phyloP scores from a whole-genome alignment of 768 basidiomycete species.

The Lactarius psammicola region DNA sequence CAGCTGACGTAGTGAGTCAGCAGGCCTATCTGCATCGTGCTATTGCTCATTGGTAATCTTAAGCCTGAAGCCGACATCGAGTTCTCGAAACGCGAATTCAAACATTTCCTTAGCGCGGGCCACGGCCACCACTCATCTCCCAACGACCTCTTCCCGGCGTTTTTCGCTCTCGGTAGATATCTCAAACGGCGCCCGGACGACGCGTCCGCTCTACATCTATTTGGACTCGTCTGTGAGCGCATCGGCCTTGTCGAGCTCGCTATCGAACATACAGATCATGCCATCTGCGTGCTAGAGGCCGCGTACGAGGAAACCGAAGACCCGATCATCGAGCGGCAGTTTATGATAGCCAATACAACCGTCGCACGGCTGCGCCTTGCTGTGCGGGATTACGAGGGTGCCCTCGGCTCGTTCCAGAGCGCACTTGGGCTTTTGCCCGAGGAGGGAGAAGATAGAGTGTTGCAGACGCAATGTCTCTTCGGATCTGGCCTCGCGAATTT shows the following conservation, averaged over 20 bases:
- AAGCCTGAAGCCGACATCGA: constrained; percentile 84
- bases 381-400: constrained; percentile 52
- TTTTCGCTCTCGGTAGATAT: constrained; percentile 80
- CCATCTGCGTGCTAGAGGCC: constrained; percentile 75
- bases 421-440: constrained; percentile 67
- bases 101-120: constrained; percentile 34
- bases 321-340: constrained; percentile 69
- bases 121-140: constrained; percentile 30
- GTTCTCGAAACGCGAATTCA: constrained; percentile 62
- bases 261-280: constrained; percentile 52
- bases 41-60: constrained; percentile 24
- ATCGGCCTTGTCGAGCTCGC: constrained; percentile 69
- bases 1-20: constrained; percentile 53
- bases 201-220: constrained; percentile 75
- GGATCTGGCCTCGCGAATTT: constrained; percentile 73
- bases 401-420: constrained; percentile 68
- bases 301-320: constrained; percentile 89
- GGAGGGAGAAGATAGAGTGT: constrained; percentile 37
- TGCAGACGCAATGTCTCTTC: constrained; percentile 65
- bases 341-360: constrained; percentile 77
- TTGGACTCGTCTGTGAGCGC: constrained; percentile 81
- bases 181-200: constrained; percentile 65
- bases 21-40: background rate
- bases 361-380: constrained; percentile 76
- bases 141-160: constrained; percentile 66